A percentile compares a stretch with the other conserved stretches of the same genome.
These are phyloP conservation scores for Euphorbia tirucalli DNA, from an alignment of 345 rosid species.

Conservation along the genomic window DNA sequence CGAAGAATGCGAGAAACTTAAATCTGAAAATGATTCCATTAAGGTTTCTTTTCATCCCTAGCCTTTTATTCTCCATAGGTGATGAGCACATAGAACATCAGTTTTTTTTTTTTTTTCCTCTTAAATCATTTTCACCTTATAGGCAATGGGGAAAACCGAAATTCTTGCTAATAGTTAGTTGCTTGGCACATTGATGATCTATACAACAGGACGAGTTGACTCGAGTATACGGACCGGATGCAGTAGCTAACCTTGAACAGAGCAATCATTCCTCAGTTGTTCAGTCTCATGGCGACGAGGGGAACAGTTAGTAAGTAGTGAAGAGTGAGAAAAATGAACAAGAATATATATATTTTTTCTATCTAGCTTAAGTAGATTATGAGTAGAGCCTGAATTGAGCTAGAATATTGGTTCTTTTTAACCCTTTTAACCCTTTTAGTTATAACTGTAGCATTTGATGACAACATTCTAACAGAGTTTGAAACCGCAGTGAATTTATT, in stretches of 20 bases:
- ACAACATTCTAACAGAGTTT: constrained; percentile 9
- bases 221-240: constrained; percentile 68
- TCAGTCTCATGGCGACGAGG: constrained; percentile 38
- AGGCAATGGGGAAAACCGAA: not conserved
- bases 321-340: not conserved
- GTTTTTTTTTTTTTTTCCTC: too few species aligned
- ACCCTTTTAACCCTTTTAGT: constrained; percentile 15
- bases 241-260: constrained; percentile 60
- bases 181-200: not conserved
- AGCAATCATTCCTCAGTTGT: constrained; percentile 30
- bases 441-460: constrained; percentile 4
- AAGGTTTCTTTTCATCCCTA: constrained; percentile 42
- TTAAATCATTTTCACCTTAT: not conserved
- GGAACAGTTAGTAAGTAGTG: constrained; percentile 25
- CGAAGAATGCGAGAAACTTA: constrained; percentile 81
- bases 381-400: constrained; percentile 11
- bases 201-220: constrained; percentile 71
- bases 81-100: not conserved
- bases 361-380: constrained; percentile 12
- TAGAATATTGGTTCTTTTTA: constrained; percentile 15
- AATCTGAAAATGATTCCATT: constrained; percentile 72
- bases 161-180: not conserved
- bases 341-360: constrained; percentile 8
- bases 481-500: not conserved
- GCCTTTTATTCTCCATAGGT: not conserved